Evolutionary conservation across 371 early-diverging fungal genomes (phyloP).

Genomic region (Mucor irregularis): DNA sequence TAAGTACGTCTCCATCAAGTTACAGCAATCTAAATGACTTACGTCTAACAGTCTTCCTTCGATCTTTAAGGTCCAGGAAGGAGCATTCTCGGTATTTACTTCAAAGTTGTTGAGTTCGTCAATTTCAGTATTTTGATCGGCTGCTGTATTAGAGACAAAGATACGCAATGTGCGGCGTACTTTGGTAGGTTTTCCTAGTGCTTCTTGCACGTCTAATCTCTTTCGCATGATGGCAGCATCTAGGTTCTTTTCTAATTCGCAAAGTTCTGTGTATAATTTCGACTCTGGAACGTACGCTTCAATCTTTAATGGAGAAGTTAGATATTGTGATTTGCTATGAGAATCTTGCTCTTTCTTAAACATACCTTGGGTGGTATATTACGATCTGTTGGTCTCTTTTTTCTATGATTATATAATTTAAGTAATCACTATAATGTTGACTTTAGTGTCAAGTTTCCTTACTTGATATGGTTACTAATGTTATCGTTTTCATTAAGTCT

Average conservation of each 20-base stretch:
- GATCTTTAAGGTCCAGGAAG: conserved; percentile 91
- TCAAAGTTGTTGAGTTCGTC: conserved; percentile 52
- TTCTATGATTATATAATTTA: conserved; percentile 23
- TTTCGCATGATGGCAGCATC: conserved; percentile 89
- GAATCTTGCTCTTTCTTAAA: not conserved
- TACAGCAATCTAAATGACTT: conserved; percentile 12
- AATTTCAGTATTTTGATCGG: conserved; percentile 64
- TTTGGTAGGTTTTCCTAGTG: conserved; percentile 72
- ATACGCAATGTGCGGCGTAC: conserved; percentile 84
- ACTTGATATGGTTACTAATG: conserved; percentile 46
- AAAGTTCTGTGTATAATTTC: conserved; percentile 79
- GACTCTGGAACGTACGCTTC: conserved; percentile 92
- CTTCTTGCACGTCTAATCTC: conserved; percentile 86
- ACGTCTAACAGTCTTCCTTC: conserved; percentile 89
- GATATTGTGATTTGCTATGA: too few relatives aligned
- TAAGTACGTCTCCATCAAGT: not conserved
- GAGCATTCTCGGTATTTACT: conserved; percentile 57
- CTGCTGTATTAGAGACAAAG: conserved; percentile 86
- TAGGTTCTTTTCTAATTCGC: conserved; percentile 83
- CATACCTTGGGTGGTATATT: conserved; percentile 57
- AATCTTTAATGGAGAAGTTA: conserved; percentile 51
- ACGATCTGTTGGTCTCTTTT: conserved; percentile 63
- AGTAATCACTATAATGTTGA: not conserved
- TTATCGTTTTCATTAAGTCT: conserved; percentile 36
- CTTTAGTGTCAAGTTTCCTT: not conserved